phyloP scores from a whole-genome alignment of 2,329 filamentous ascomycete species.

The Thelonectria blattea region DNA sequence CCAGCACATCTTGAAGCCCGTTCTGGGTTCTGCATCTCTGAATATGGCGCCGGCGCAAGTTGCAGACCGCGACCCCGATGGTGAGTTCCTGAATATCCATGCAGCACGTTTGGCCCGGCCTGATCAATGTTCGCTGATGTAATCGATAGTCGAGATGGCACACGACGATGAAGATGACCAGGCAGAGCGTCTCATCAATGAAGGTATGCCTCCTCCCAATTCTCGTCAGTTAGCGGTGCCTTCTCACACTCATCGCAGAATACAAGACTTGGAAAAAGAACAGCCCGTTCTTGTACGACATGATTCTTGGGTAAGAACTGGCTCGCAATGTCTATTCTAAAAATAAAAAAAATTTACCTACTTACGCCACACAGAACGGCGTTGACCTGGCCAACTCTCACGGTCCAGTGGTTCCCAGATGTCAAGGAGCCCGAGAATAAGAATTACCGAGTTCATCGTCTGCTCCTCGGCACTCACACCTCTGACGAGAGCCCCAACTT shows the following conservation, averaged over 20 bases:
- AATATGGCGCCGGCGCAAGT: conserved; percentile 46
- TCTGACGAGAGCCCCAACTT: conserved; percentile 86
- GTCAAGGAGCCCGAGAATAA: conserved; percentile 87
- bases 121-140: conserved; percentile 15
- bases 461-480: conserved; percentile 94
- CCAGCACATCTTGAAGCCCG: neutral
- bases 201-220: conserved; percentile 60
- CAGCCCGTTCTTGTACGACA: conserved; percentile 95
- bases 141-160: conserved; percentile 44
- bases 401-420: conserved; percentile 97
- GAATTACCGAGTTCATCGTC: conserved; percentile 84
- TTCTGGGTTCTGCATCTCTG: neutral
- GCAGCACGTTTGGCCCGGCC: neutral
- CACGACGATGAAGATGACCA: conserved; percentile 74
- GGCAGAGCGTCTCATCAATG: conserved; percentile 90
- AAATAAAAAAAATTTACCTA: conserved; percentile 1
- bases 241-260: conserved; percentile 58
- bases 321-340: conserved; percentile 2
- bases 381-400: conserved; percentile 95
- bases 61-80: conserved; percentile 45
- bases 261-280: conserved; percentile 99
- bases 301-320: conserved; percentile 79
- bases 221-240: neutral
- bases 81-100: conserved; percentile 37
- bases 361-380: conserved; percentile 66